Conservation (phyloP, 495 filamentous ascomycete species). For the Tuber umbilicatum region DNA sequence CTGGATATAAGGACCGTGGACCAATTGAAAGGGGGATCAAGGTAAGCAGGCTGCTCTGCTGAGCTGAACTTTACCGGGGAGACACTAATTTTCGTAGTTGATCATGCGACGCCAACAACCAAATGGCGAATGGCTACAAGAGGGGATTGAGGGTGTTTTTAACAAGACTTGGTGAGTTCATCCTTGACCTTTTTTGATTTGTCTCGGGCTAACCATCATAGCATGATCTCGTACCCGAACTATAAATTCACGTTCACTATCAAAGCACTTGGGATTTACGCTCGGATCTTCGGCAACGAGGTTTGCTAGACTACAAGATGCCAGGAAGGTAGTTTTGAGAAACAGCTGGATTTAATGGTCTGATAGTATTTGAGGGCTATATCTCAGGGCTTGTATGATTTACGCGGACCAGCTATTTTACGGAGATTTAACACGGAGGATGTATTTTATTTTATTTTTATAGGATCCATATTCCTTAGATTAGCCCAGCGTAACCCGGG, state of each 20-base stretch:
- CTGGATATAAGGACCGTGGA: constrained; percentile 67
- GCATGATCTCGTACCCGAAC: constrained; percentile 98
- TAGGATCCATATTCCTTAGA: neutral
- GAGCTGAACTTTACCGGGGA: neutral
- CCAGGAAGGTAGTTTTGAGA: neutral
- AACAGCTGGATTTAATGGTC: neutral
- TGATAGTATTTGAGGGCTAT: neutral
- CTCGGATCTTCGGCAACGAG: constrained; percentile 60
- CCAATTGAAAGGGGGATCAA: constrained; percentile 67
- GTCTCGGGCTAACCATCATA: constrained; percentile 32
- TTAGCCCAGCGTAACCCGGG: neutral
- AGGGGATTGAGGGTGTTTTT: constrained; percentile 95
- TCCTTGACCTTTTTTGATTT: constrained; percentile 5
- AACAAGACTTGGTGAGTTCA: constrained; percentile 82
- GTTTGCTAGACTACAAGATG: neutral
- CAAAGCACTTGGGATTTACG: constrained; percentile 85
- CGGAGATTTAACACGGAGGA: neutral
- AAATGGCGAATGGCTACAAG: constrained; percentile 92
- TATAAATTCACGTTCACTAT: constrained; percentile 97
- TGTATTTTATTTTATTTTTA: neutral
- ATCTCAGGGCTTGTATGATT: neutral
- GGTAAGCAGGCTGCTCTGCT: constrained; percentile 2
- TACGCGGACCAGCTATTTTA: neutral
- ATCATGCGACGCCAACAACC: constrained; percentile 76
- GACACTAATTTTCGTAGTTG: constrained; percentile 43